Percentiles rank a stretch among this genome's conserved stretches.
Evolutionary conservation across 31 red algal genomes (phyloP).

Genomic region (Porphyra umbilicalis): DNA sequence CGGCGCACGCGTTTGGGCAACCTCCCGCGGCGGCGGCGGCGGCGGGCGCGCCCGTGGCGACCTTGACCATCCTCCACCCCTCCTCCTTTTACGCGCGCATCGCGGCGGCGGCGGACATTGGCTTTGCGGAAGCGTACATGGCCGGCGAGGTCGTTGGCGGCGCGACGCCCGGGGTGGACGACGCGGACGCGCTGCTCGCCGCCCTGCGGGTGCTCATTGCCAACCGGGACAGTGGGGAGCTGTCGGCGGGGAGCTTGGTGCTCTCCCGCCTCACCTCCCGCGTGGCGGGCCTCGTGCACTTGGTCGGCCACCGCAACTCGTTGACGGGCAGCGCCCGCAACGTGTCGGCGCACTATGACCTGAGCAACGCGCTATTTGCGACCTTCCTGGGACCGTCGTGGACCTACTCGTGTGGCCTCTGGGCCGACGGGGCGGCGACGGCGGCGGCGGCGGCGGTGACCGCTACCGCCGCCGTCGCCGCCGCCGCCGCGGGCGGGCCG

Average conservation of each 20-base stretch:
- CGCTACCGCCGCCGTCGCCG: neutral
- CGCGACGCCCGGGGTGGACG: neutral
- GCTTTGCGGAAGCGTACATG: constrained; percentile 94
- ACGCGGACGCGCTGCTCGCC: constrained; percentile 10
- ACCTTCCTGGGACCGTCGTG: constrained; percentile 83
- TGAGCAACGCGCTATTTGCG: constrained; percentile 86
- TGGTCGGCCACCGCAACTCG: constrained; percentile 48
- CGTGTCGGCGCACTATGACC: constrained; percentile 87
- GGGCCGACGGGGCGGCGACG: neutral
- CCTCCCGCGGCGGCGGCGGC: constrained; percentile 1
- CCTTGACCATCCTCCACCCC: constrained; percentile 15
- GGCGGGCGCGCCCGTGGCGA: constrained; percentile 17
- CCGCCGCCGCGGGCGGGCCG: neutral
- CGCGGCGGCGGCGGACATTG: constrained; percentile 68
- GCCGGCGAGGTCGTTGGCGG: constrained; percentile 50
- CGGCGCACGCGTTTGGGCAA: constrained; percentile 21
- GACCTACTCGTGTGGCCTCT: constrained; percentile 92
- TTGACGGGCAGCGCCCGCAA: constrained; percentile 45
- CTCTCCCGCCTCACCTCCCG: constrained; percentile 26
- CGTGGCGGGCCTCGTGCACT: constrained; percentile 35
- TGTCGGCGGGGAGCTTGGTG: constrained; percentile 16
- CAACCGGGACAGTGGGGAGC: constrained; percentile 45
- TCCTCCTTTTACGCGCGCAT: constrained; percentile 60
- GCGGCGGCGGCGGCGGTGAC: neutral
- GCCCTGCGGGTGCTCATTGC: constrained; percentile 57